Base-by-base conservation (phyloP, 2,329 filamentous ascomycete genomes). In the Xylaria sp. region DNA sequence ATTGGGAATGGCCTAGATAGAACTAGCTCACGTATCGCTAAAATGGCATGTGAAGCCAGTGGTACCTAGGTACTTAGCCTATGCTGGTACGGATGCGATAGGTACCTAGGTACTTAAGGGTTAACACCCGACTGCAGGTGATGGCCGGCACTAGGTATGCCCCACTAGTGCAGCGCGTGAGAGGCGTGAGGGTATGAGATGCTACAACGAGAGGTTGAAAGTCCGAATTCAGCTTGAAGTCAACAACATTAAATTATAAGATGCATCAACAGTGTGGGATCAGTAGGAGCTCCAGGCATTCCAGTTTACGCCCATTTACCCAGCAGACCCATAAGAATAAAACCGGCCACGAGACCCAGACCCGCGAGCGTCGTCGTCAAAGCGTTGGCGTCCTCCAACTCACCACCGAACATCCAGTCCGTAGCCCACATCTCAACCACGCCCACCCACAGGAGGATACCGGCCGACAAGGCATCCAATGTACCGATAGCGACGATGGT, bases 391-490 rank as follows among this genome's bases (percentile, higher is more conserved):
- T 83, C 75, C 15, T 82, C 74, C 73, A 90, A 74, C 70, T 89
- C 85, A 17, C 83, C 84, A 1, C 79, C 79, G 69, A 86, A 77
- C 68, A 89, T 83, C 90, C 90, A 93, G 71, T 93, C 90, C 40
- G 84, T 79, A 2, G 88, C 88, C 85, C 88, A 88, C 89, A 93
- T 92, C 77, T 93, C 90, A 0, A 93, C 90, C 1, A 93, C 76
- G 1, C 89, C 89, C 1, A 93, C 90, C 89, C 90, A 93, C n/a
- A 90, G 78, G 31, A 93, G 79, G 44, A 94, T 91, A 27, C 90
- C 90, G 0, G 90, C 89, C 0, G 87, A 90, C 9, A 93, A 71
- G 5, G 90, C 88, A 73, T 93, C 87, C 1, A 93, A 79, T 0
- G 89, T 91, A 0, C 90, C 90, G 35, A 93, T 86, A 2, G 90